Base-by-base conservation (phyloP, 345 rosid species). In the Populus deltoides region DNA sequence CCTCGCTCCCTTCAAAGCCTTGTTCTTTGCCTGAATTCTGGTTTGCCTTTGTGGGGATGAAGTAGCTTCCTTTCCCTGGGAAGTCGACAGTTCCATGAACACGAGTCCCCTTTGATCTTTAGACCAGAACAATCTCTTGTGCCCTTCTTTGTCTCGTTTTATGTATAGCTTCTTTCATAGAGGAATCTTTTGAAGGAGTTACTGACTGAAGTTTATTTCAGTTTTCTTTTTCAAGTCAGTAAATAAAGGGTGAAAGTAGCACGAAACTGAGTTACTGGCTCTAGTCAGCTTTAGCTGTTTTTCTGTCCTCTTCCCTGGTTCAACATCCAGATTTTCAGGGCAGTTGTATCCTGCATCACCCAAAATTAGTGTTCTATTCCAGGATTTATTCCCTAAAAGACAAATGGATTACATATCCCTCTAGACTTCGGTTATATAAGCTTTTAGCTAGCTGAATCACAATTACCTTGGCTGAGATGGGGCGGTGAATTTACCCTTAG, bases 1-100 rank as follows among this genome's bases (percentile, higher is more conserved):
- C 79, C 86, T 87, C 75, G 89, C 88, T 80, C 87, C 89, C 90
- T 87, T 90, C 83, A 90, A 75, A 69, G 70, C 70, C 78, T 78
- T 73, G 11, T 53, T 78, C 77, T 86, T 85, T 20, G 83, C 84
- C 79, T 77, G 81, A 77, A 22, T 76, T 81, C 77, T 77, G 66
- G 43, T 78, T 33, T 86, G 77, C 83, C 77, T 81, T 70, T 79
- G 62, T 31, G 76, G 67, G 55, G 72, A 71, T 41, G 79, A 71
- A 73, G 80, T 55, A 63, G 75, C 77, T 68, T 49, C 59, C 70
- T 49, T 25, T 62, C 55, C 70, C 62, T 73, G 59, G 66, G 77
- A 67, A 13, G 47, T 20, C 15, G 59, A 59, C 53, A 72, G 63
- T 72, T 85, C 78, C 84, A 82, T 87, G 84, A 71, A 29, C 63